Evolutionary conservation across 1,284 basidiomycete genomes (phyloP), one percentile per base, ranked within the genome.

Genomic region (Cystobasidiaceae sp.): DNA sequence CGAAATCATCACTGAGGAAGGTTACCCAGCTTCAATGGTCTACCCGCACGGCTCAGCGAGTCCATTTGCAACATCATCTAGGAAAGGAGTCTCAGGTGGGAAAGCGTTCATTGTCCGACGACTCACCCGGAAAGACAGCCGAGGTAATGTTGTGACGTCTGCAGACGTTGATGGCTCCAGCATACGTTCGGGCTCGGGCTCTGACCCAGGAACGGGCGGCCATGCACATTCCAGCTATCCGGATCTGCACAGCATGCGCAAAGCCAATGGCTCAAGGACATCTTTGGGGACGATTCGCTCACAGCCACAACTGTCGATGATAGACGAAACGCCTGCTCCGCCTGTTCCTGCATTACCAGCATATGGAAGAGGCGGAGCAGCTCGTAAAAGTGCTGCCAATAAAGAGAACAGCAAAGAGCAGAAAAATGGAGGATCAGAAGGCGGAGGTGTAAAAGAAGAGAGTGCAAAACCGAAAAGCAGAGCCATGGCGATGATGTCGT

Each of bases 311-410:
- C 51, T 25, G 17, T 11, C 33, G 5, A 39, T 9, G 17, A 37
- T 39, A 27, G 51, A n/a, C n/a, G n/a, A n/a, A n/a, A n/a, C n/a
- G n/a, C n/a, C n/a, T n/a, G n/a, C n/a, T n/a, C n/a, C n/a, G n/a
- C n/a, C n/a, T n/a, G n/a, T n/a, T n/a, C n/a, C 8, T 25, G 21
- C 51, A 34, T 11, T 54, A 17, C n/a, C 33, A n/a, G 51, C 32
- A 0, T 59, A 59, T 32, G 44, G 57, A 9, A 59, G 44, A 49
- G 57, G 57, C n/a, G 57, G 44, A 2, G 44, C 44, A 21, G 43
- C 44, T 3, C 27, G 57, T 15, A 59, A 46, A 15, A 28, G 23
- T 8, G 25, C 17, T 11, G 44, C 33, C 9, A 7, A 21, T 8
- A 37, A 39, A 2, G 51, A 41, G 37, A n/a, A n/a, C n/a, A 39